Percentiles rank a stretch among this genome's conserved stretches.
Evolutionary conservation across 2,329 filamentous ascomycete genomes (phyloP).

Genomic region (Orbilia oligospora): DNA sequence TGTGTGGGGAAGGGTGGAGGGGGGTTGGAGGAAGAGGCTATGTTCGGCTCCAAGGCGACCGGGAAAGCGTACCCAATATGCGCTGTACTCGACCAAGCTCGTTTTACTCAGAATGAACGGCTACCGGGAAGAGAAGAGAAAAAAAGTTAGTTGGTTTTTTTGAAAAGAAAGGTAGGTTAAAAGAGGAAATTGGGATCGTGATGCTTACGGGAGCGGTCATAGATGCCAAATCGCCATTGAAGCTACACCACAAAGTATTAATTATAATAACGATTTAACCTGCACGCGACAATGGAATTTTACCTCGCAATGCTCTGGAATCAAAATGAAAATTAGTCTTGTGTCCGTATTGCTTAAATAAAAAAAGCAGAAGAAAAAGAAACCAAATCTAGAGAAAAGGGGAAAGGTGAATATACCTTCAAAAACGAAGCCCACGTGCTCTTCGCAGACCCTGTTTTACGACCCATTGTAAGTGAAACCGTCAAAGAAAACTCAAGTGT

Average conservation of each 20-base stretch:
- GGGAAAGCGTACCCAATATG: conserved; percentile 75
- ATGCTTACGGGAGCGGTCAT: conserved; percentile 76
- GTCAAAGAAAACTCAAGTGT: conserved; percentile 16
- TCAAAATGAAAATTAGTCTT: neutral
- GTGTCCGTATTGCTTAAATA: too few species aligned
- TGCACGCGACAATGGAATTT: conserved; percentile 32
- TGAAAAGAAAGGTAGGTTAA: conserved; percentile 68
- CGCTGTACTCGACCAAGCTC: conserved; percentile 83
- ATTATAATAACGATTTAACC: neutral
- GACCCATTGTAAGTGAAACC: conserved; percentile 61
- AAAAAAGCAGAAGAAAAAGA: too few species aligned
- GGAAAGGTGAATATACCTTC: conserved; percentile 61
- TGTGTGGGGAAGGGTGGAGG: neutral
- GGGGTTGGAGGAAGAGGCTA: conserved; percentile 28
- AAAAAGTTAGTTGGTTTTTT: conserved; percentile 66
- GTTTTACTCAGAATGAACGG: conserved; percentile 86
- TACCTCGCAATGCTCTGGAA: conserved; percentile 58
- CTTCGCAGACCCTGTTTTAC: conserved; percentile 62
- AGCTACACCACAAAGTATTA: conserved; percentile 73
- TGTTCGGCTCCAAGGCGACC: conserved; percentile 54
- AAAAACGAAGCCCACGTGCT: conserved; percentile 63
- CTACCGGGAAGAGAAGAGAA: conserved; percentile 74
- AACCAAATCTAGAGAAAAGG: conserved; percentile 17
- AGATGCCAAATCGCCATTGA: conserved; percentile 85
- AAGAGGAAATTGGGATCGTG: conserved; percentile 38